Evolutionary conservation across 495 filamentous ascomycete species (phyloP).

Genomic region (Xylaria scruposa): DNA sequence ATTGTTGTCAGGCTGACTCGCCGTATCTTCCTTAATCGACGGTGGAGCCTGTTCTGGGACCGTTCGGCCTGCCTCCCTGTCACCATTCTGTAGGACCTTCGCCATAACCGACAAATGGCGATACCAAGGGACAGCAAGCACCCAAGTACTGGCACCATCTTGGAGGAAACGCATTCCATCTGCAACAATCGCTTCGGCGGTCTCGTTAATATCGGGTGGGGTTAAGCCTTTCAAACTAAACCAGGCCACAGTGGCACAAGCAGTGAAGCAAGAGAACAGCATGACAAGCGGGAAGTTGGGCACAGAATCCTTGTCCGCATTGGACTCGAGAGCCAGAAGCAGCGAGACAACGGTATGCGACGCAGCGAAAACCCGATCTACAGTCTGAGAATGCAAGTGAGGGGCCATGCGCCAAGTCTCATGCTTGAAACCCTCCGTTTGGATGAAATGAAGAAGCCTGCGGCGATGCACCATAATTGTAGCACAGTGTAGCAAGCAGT

Average conservation of each 20-base stretch:
- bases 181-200: conserved; percentile 53
- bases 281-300: conserved; percentile 60
- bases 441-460: conserved; percentile 56
- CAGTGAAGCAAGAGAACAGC: conserved; percentile 59
- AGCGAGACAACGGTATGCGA: conserved; percentile 56
- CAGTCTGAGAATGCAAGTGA: conserved; percentile 46
- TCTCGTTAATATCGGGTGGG: conserved; percentile 52
- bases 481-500: conserved; percentile 57
- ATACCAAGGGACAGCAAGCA: conserved; percentile 57
- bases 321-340: conserved; percentile 52
- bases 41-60: conserved; percentile 40
- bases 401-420: conserved; percentile 52
- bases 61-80: conserved; percentile 33
- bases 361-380: conserved; percentile 56
- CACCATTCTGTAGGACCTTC: conserved; percentile 53
- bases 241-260: conserved; percentile 57
- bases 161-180: conserved; percentile 57
- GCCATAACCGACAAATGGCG: conserved; percentile 58
- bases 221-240: conserved; percentile 57
- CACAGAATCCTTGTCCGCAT: conserved; percentile 55
- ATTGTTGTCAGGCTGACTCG: conserved; percentile 52
- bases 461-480: conserved; percentile 60
- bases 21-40: conserved; percentile 53
- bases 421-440: conserved; percentile 51
- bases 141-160: conserved; percentile 56